Conservation (phyloP, 2,329 filamentous ascomycete species). For the Colletotrichum sojae region DNA sequence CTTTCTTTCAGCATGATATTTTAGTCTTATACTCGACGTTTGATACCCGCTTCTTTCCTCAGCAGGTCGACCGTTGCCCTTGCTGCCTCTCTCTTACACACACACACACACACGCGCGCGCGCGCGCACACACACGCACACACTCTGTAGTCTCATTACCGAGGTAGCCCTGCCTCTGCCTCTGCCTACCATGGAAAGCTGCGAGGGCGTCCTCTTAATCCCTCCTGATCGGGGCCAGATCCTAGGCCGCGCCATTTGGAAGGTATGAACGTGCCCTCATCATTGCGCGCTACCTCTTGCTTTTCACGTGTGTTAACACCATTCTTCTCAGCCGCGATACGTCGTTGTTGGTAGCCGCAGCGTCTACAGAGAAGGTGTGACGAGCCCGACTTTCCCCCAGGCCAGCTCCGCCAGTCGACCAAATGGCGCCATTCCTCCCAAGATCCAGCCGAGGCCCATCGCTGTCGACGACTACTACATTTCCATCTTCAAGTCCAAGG, state of each 20-base stretch:
- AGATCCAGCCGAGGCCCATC: constrained; percentile 47
- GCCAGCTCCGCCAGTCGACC: constrained; percentile 53
- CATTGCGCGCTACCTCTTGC: constrained; percentile 14
- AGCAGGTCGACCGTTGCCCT: constrained; percentile 2
- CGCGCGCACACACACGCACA: too few species aligned
- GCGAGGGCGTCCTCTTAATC: constrained; percentile 64
- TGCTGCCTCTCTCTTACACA: constrained; percentile 1
- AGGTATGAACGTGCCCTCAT: constrained; percentile 54
- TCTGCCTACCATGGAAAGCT: constrained; percentile 41
- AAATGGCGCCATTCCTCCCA: constrained; percentile 54
- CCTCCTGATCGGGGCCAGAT: constrained; percentile 67
- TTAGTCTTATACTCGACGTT: constrained; percentile 19
- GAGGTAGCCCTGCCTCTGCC: neutral
- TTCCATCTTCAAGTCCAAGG: constrained; percentile 71
- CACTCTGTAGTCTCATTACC: neutral
- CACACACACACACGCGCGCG: too few species aligned
- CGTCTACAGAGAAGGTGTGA: constrained; percentile 51
- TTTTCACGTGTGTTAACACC: constrained; percentile 30
- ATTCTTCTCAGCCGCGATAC: constrained; percentile 66
- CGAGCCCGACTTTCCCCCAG: constrained; percentile 56
- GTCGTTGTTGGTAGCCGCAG: constrained; percentile 65
- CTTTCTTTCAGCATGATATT: constrained; percentile 32
- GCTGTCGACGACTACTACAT: constrained; percentile 61
- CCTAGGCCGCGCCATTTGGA: constrained; percentile 66
- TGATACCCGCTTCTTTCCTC: constrained; percentile 19